Evolutionary conservation across 2,329 filamentous ascomycete species (phyloP).

Genomic region (Fusarium tricinctum): DNA sequence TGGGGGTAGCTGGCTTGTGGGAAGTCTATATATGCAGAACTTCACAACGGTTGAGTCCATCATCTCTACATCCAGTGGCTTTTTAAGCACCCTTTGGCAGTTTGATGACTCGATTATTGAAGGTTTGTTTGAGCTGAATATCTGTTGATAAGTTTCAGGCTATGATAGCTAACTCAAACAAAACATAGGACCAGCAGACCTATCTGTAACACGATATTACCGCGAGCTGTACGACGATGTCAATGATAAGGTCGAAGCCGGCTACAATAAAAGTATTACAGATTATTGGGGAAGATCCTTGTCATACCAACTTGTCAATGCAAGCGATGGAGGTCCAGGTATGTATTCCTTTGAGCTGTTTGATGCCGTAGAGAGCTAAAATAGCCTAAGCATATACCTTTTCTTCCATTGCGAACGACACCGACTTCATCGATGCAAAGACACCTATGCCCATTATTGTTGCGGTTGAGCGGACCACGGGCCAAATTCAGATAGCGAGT

Average conservation of each 20-base stretch:
- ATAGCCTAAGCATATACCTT: conserved; percentile 74
- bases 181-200: conserved; percentile 27
- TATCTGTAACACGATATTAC: conserved; percentile 66
- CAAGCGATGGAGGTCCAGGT: conserved; percentile 72
- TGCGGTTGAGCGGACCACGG: conserved; percentile 75
- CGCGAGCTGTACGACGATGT: conserved; percentile 70
- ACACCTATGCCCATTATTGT: conserved; percentile 82
- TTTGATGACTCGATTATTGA: conserved; percentile 46
- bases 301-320: conserved; percentile 83
- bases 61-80: conserved; percentile 11
- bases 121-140: conserved; percentile 42
- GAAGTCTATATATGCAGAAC: conserved; percentile 81
- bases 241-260: conserved; percentile 71
- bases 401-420: conserved; percentile 71
- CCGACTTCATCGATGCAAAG: conserved; percentile 72
- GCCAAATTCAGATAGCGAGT: conserved; percentile 66
- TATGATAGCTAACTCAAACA: background rate
- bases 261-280: conserved; percentile 75
- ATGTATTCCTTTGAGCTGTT: background rate
- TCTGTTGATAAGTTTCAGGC: no score
- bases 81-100: conserved; percentile 41
- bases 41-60: conserved; percentile 73
- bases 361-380: background rate
- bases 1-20: conserved; percentile 82
- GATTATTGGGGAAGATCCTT: conserved; percentile 86